phyloP scores from a whole-genome alignment of 768 basidiomycete species.

The Psilocybe tampanensis region DNA sequence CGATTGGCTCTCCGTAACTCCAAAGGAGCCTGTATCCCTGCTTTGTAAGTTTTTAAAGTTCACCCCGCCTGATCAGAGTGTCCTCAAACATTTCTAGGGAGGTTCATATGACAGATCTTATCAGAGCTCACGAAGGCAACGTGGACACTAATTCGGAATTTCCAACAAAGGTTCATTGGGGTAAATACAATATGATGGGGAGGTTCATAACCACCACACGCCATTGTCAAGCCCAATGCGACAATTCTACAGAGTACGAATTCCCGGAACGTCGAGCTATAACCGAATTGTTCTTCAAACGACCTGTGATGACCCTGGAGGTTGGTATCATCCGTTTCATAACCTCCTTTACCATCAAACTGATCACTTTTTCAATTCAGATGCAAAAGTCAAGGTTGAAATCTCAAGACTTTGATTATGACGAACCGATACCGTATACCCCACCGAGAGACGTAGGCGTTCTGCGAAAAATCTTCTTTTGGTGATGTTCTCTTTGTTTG shows the following conservation, averaged over 20 bases:
- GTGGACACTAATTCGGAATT: conserved; percentile 68
- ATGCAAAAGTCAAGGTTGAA: conserved; percentile 69
- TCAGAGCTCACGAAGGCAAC: conserved; percentile 86
- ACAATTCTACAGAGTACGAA: conserved; percentile 57
- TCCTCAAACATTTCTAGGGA: conserved; percentile 53
- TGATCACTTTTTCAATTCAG: conserved; percentile 33
- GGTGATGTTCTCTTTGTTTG: conserved; percentile 27
- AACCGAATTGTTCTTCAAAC: conserved; percentile 53
- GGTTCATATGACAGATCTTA: conserved; percentile 88
- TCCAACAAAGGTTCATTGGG: conserved; percentile 86
- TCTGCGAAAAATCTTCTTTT: conserved; percentile 54
- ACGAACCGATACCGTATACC: conserved; percentile 34
- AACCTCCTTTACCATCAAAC: not conserved
- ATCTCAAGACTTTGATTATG: conserved; percentile 48
- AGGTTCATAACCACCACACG: conserved; percentile 78
- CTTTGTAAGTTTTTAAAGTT: conserved; percentile 50
- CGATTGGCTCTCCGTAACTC: conserved; percentile 85
- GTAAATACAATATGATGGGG: conserved; percentile 93
- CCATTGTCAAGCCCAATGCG: conserved; percentile 78
- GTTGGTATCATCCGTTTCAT: conserved; percentile 37
- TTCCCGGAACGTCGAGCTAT: conserved; percentile 61
- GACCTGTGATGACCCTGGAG: conserved; percentile 70
- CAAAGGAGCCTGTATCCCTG: conserved; percentile 86
- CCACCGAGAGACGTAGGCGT: conserved; percentile 44
- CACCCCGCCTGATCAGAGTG: conserved; percentile 2